Percentiles rank a stretch among this genome's conserved stretches.
These are phyloP conservation scores for Candida michaelii DNA, from an alignment of 805 yeast species.

Conservation along the genomic window DNA sequence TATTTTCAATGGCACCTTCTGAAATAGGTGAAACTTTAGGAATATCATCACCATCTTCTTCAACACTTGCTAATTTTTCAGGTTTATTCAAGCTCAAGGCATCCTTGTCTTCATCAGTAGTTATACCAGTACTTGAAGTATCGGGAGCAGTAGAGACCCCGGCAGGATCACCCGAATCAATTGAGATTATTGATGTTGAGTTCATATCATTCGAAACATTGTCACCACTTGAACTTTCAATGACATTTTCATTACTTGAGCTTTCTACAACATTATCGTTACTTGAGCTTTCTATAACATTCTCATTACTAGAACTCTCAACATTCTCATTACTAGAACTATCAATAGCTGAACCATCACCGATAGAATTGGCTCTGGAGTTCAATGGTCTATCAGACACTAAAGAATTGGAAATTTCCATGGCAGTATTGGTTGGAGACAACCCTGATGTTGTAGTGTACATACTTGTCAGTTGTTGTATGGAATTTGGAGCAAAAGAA, in stretches of 20 bases:
- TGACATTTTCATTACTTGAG: conserved; percentile 1
- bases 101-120: conserved; percentile 13
- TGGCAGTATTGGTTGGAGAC: conserved; percentile 3
- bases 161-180: conserved; percentile 4
- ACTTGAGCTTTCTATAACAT: conserved; percentile 2
- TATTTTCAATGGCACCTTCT: background rate
- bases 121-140: conserved; percentile 8
- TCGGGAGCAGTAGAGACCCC: conserved; percentile 7
- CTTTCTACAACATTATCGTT: background rate
- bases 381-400: background rate
- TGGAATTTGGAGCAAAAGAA: conserved; percentile 31
- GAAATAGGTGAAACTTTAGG: background rate
- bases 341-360: background rate
- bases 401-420: background rate
- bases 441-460: background rate
- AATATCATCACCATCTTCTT: too few relatives aligned
- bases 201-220: background rate
- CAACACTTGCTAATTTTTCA: background rate
- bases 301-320: background rate
- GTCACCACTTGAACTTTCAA: conserved; percentile 2
- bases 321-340: background rate
- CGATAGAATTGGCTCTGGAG: background rate
- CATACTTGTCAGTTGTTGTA: conserved; percentile 1
- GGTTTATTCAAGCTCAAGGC: background rate
- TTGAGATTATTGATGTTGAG: conserved; percentile 3